phyloP scores from a whole-genome alignment of 2,329 filamentous ascomycete species.

The Graphilbum ipis-grandicollis region DNA sequence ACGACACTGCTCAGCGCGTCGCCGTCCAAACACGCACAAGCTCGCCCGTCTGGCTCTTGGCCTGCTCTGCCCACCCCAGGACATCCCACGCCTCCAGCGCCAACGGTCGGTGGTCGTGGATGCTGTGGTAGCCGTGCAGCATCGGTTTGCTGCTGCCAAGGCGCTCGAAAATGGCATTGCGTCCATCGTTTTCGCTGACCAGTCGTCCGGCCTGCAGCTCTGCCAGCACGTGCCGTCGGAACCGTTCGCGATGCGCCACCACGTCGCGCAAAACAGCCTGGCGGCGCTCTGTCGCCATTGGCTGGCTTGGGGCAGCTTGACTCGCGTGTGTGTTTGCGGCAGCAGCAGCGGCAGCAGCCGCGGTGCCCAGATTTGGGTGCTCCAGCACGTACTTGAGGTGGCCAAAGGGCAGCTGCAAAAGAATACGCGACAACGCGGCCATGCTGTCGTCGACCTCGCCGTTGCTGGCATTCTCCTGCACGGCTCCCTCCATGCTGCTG shows the following conservation, averaged over 20 bases:
- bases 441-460: not conserved
- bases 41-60: not conserved
- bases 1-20: not conserved
- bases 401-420: slow-evolving; percentile 53
- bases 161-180: slow-evolving; percentile 5
- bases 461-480: too few relatives aligned
- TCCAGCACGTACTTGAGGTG: slow-evolving; percentile 50
- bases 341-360: not conserved
- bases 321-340: too few relatives aligned
- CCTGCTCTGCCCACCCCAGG: slow-evolving; percentile 8
- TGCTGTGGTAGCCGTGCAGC: not conserved
- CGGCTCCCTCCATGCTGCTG: not conserved
- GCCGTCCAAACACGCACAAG: not conserved
- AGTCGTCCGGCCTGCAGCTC: slow-evolving; percentile 2
- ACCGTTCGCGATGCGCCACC: slow-evolving; percentile 38
- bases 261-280: slow-evolving; percentile 17
- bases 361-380: slow-evolving; percentile 32
- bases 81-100: slow-evolving; percentile 8
- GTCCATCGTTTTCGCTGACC: not conserved
- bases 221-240: slow-evolving; percentile 29
- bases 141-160: slow-evolving; percentile 3
- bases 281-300: not conserved
- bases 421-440: slow-evolving; percentile 41
- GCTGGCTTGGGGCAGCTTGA: too few relatives aligned
- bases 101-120: not conserved